phyloP scores from a whole-genome alignment of 2,329 filamentous ascomycete genomes.

The Aspergillus sp. region DNA sequence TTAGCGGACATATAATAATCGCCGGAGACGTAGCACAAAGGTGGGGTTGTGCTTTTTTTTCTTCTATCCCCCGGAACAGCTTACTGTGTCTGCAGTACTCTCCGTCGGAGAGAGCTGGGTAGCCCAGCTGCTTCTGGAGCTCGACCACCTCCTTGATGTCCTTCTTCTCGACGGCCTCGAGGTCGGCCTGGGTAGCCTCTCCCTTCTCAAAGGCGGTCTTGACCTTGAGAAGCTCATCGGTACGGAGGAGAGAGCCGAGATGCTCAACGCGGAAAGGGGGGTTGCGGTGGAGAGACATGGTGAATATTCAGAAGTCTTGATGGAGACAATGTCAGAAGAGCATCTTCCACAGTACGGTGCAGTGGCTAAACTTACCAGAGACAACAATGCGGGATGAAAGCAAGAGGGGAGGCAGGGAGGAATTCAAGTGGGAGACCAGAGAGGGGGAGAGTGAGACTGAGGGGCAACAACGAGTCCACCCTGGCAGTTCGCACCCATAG shows the following conservation, averaged over 20 bases:
- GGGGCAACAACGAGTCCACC: conserved; percentile 2
- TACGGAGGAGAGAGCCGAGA: conserved; percentile 71
- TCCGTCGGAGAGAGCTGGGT: conserved; percentile 69
- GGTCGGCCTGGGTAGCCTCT: conserved; percentile 57
- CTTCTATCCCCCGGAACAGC: neutral
- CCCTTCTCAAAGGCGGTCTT: conserved; percentile 62
- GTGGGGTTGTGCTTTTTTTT: neutral
- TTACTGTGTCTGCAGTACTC: conserved; percentile 63
- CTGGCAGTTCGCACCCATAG: neutral
- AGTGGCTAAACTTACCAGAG: neutral
- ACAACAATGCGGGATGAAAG: neutral
- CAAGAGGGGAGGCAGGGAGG: neutral
- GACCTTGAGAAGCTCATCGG: conserved; percentile 63
- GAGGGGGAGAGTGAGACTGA: neutral
- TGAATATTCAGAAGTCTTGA: conserved; percentile 15
- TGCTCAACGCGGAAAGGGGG: conserved; percentile 75
- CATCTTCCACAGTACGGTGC: neutral
- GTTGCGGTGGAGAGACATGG: conserved; percentile 44
- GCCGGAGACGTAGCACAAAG: neutral
- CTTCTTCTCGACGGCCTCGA: conserved; percentile 66
- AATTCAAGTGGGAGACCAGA: neutral
- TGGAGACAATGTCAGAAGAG: neutral
- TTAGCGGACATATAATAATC: conserved; percentile 2
- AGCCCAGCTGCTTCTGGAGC: conserved; percentile 66
- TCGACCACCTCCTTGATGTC: conserved; percentile 69